Evolutionary conservation across 2,329 filamentous ascomycete genomes (phyloP), one percentile per base, ranked within the genome.

Genomic region (Neophaeococcomyces mojaviensis): DNA sequence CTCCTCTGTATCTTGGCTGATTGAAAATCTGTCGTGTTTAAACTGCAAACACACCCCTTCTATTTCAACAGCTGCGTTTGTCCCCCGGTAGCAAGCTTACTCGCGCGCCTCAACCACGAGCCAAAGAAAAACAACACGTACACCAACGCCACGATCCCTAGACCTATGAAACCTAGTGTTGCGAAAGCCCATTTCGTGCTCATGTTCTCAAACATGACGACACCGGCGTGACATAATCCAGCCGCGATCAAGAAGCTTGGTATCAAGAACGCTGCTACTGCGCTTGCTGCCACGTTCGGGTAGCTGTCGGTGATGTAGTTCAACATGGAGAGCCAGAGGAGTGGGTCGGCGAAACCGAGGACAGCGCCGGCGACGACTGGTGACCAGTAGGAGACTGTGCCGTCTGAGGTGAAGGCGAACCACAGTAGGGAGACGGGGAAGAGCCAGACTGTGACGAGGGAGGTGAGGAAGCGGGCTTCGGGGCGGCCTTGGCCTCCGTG

Each of bases 301-400:
- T 70, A 70, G 3, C 64, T 59, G 52, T 70, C 65, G 24, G 65
- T 64, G 38, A 68, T 65, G 50, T 70, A 70, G 43, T 66, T 69
- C 36, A 70, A 52, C 66, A 68, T 69, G 39, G 58, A 55, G n/a
- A 69, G 57, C 64, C 65, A 70, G 3, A 69, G 58, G n/a, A 70
- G 49, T 7, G 67, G 66, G 49, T 69, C 66, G 22, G 63, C 65
- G 49, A 69, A 65, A 6, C 65, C 66, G 15, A 70, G 57, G 6
- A 69, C 51, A 8, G 51, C 64, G 28, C 66, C 67, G 6, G 67
- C 65, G 3, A 68, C 53, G 33, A 70, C 58, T 8, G 66, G 66
- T 2, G 62, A 66, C 67, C 66, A 69, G 52, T 61, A 69, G 13
- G 19, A 10, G 33, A 37, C 35, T 33, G 59, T 62, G 40, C 66